Base-by-base conservation (phyloP, 257 asterid species). In the Capsicum baccatum region DNA sequence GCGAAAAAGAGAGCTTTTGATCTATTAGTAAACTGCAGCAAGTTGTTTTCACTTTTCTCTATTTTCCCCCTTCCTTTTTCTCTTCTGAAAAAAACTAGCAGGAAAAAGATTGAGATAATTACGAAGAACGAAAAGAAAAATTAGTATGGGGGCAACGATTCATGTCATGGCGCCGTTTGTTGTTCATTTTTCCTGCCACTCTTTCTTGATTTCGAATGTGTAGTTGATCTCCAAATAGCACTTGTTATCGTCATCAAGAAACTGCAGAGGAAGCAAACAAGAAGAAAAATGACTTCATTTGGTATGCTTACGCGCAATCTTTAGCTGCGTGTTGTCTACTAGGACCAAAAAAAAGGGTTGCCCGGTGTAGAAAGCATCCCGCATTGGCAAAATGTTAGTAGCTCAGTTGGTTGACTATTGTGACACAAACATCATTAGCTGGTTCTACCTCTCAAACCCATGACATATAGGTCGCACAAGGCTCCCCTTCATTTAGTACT, bases 211-310 rank as follows among this genome's bases (percentile, higher is more conserved):
- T 48, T 96, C 99, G 83, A 94, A 96, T 66, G 93, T 90, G 85
- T 96, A 96, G 86, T 94, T 96, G 92, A 96, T 94, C 95, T 94
- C 98, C 98, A 96, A 85, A 94, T 96, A 93, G 92, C 98, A 92
- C 88, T 91, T 91, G 56, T 92, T 93, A 78, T 96, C 99, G 26
- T 96, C 98, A 48, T 96, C 99, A 47, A 94, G 92, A 59, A 96
- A 94, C 99, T 96, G 96, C 69, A 8, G 17, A 19, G 81, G 19
- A 54, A n/a, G 71, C 14, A 56, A 57, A 52, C 9, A 33, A 58
- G 1, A n/a, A 12, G 17, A 54, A 8, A 60, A 71, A 9, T 5
- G 67, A 59, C 80, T 62, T 14, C 26, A 56, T 39, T 62, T 8
- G 55, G 71, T 8, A 73, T 15, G 14, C 42, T n/a, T 48, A n/a